Percentiles rank a stretch among this genome's conserved stretches.
Evolutionary conservation across 169 alveolate genomes (phyloP).

Genomic region (Theileria luwenshuni): DNA sequence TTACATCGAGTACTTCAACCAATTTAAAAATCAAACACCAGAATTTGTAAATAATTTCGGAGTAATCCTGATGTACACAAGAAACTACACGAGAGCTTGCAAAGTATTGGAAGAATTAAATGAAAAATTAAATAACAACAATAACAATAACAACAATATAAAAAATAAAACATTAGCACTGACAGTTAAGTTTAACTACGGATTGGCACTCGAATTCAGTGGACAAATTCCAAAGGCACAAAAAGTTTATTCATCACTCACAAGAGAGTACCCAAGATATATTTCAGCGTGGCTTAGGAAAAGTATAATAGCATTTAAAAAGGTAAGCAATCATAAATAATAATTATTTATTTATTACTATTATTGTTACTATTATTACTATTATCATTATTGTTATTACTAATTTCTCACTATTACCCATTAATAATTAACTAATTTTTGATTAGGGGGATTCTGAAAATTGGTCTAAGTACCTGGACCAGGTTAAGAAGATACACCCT

Average conservation of each 20-base stretch:
- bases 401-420: neutral
- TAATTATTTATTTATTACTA: too few relatives aligned
- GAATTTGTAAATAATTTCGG: conserved; percentile 46
- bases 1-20: conserved; percentile 14
- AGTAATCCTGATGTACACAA: conserved; percentile 33
- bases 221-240: conserved; percentile 54
- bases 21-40: neutral
- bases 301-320: conserved; percentile 45
- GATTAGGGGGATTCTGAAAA: conserved; percentile 32
- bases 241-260: conserved; percentile 31
- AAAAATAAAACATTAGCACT: conserved; percentile 9
- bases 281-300: conserved; percentile 56
- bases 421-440: neutral
- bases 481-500: conserved; percentile 36
- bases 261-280: conserved; percentile 57
- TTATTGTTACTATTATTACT: too few relatives aligned
- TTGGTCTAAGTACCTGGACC: conserved; percentile 53
- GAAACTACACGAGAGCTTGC: conserved; percentile 26
- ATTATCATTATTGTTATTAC: too few relatives aligned
- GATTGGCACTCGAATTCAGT: conserved; percentile 43
- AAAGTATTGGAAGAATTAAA: neutral
- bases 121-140: neutral
- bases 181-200: conserved; percentile 57
- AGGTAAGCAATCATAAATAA: conserved; percentile 27
- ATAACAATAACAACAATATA: neutral